A percentile compares a stretch with the other conserved stretches of the same genome.
phyloP scores from a whole-genome alignment of 352 stramenopile genomes.

The Globisporangium perplexum region DNA sequence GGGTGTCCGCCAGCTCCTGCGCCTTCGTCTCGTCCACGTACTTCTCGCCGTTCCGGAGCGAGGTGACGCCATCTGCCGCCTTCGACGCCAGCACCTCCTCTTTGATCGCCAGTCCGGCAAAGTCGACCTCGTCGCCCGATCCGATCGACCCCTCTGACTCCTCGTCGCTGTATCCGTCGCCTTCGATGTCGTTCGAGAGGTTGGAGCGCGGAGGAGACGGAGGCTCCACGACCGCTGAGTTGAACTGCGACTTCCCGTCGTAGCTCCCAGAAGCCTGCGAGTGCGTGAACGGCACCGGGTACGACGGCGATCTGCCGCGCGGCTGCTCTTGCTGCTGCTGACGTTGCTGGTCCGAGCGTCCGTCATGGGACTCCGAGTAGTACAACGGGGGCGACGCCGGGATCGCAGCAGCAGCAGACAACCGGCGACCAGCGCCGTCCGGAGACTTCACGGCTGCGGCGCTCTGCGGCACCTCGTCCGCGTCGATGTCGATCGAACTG shows the following conservation, averaged over 20 bases:
- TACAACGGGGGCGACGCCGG: constrained; percentile 3
- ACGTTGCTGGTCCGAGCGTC: not conserved
- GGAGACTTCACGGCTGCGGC: not conserved
- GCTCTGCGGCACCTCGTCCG: constrained; percentile 13
- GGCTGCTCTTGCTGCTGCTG: not conserved
- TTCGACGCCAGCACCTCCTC: not conserved
- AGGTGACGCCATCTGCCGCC: constrained; percentile 9
- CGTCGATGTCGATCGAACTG: constrained; percentile 68
- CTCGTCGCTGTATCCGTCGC: constrained; percentile 24
- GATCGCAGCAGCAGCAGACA: constrained; percentile 10
- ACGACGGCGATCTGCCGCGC: not conserved
- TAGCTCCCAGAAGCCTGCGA: constrained; percentile 1
- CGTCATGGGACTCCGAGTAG: constrained; percentile 3
- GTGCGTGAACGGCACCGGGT: not conserved
- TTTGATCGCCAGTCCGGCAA: not conserved
- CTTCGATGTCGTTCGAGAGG: constrained; percentile 2
- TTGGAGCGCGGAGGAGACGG: not conserved
- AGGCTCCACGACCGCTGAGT: not conserved
- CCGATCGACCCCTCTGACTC: constrained; percentile 35
- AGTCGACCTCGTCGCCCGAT: constrained; percentile 27
- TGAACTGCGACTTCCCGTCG: not conserved
- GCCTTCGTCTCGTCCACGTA: constrained; percentile 50
- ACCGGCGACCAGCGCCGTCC: constrained; percentile 8
- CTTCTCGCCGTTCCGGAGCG: constrained; percentile 8
- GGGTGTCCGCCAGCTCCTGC: constrained; percentile 36